phyloP scores from a whole-genome alignment of 1,139 yeast genomes.

The Ogataea hybrid region DNA sequence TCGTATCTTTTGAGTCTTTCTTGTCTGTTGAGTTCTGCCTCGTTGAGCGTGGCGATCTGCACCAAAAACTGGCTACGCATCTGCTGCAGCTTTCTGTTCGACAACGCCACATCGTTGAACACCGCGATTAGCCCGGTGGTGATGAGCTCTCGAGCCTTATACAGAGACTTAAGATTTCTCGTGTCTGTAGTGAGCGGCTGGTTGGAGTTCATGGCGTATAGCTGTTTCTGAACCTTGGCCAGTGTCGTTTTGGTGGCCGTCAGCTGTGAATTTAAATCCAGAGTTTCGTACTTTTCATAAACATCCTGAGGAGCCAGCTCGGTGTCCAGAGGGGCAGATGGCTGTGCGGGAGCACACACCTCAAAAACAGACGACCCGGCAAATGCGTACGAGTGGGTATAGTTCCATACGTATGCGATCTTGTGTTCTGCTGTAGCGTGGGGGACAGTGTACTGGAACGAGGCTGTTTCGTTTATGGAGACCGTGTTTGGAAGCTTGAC shows the following conservation, averaged over 20 bases:
- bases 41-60: constrained; percentile 24
- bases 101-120: constrained; percentile 18
- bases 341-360: background rate
- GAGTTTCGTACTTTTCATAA: constrained; percentile 7
- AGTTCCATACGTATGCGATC: constrained; percentile 27
- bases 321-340: background rate
- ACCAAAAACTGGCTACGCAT: constrained; percentile 25
- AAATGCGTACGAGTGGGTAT: constrained; percentile 18
- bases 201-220: constrained; percentile 10
- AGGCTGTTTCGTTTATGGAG: background rate
- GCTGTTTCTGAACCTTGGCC: constrained; percentile 13
- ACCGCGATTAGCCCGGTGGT: constrained; percentile 19
- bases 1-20: background rate
- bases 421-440: constrained; percentile 19
- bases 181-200: constrained; percentile 14
- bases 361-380: constrained; percentile 2
- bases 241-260: constrained; percentile 10
- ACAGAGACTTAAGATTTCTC: constrained; percentile 18
- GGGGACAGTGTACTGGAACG: constrained; percentile 5
- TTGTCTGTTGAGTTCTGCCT: constrained; percentile 11
- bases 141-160: constrained; percentile 16
- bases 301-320: background rate
- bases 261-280: constrained; percentile 7
- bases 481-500: constrained; percentile 10
- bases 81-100: constrained; percentile 20